phyloP scores from a whole-genome alignment of 208 protist species.

The Spongospora subterranea region DNA sequence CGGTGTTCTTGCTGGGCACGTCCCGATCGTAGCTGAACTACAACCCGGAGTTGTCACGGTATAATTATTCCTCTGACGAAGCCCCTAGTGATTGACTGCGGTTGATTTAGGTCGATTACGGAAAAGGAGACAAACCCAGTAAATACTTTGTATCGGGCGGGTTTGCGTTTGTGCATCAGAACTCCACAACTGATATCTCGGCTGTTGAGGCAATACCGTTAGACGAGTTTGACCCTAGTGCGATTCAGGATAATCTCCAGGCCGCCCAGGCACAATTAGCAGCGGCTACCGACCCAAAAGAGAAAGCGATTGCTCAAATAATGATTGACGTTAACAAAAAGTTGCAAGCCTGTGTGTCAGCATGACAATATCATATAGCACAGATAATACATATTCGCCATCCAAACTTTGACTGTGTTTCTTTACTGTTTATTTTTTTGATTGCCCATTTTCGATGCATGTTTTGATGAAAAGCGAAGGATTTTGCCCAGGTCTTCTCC shows the following conservation, averaged over 20 bases:
- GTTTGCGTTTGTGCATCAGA: constrained; percentile 50
- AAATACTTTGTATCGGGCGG: constrained; percentile 59
- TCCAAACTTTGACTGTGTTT: background rate
- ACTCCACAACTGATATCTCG: constrained; percentile 46
- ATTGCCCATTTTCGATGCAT: background rate
- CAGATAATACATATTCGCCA: background rate
- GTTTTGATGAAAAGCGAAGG: background rate
- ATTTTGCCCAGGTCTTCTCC: background rate
- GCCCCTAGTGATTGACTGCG: background rate
- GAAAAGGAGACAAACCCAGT: background rate
- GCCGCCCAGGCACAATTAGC: background rate
- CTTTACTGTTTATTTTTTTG: background rate
- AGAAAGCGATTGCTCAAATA: constrained; percentile 50
- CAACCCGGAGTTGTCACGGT: constrained; percentile 57
- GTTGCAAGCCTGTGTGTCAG: background rate
- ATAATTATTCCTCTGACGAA: background rate
- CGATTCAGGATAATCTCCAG: constrained; percentile 34
- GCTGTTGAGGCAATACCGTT: constrained; percentile 54
- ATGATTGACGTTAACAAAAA: constrained; percentile 36
- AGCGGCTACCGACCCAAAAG: constrained; percentile 5
- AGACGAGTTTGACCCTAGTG: constrained; percentile 30
- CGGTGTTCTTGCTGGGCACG: constrained; percentile 48
- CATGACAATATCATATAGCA: background rate
- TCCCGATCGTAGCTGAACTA: constrained; percentile 54
- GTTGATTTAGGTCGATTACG: background rate